Conservation (phyloP, 441 rosid genomes). For the Populus hybrid region DNA sequence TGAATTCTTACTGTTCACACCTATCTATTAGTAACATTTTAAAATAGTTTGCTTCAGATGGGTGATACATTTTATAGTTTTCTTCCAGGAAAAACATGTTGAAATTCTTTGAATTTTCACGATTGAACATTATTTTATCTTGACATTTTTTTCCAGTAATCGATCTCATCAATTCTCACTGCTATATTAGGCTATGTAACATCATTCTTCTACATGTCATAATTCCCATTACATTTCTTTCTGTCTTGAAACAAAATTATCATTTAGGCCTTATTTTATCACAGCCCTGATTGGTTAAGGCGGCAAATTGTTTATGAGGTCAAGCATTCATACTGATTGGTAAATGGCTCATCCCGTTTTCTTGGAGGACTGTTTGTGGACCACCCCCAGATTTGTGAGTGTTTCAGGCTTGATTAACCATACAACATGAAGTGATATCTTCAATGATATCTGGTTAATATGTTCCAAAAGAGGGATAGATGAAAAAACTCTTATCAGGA, state of each 20-base stretch:
- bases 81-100: neutral
- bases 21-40: neutral
- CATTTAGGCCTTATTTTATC: neutral
- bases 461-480: too few relatives aligned
- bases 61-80: neutral
- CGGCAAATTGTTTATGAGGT: neutral
- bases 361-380: conserved; percentile 83
- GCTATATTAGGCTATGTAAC: neutral
- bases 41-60: neutral
- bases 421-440: neutral
- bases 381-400: conserved; percentile 84
- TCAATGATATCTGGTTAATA: neutral
- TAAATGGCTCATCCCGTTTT: conserved; percentile 65
- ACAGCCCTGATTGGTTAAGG: neutral
- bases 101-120: neutral
- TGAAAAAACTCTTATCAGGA: too few relatives aligned
- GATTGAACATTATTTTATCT: neutral
- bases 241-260: too few relatives aligned
- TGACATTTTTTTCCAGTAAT: neutral
- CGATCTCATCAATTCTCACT: neutral
- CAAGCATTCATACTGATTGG: conserved; percentile 9
- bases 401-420: conserved; percentile 38
- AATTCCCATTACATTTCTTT: neutral
- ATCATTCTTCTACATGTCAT: neutral
- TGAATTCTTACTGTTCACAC: conserved; percentile 21